Evolutionary conservation across 208 protist species (phyloP).

Genomic region (Leishmania gerbilli): DNA sequence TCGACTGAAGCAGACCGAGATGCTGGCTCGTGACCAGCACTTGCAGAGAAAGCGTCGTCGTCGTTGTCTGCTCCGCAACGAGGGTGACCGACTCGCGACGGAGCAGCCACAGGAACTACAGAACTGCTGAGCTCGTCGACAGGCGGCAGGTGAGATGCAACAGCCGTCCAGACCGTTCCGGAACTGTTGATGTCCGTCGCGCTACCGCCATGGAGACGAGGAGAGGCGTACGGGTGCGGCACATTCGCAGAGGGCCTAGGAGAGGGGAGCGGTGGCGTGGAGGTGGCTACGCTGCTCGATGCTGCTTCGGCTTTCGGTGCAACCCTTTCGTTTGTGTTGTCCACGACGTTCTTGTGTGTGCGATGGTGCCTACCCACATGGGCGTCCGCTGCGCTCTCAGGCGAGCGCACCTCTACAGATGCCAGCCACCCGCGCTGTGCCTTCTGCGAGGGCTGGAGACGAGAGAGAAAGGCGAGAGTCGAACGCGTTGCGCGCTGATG

Average conservation of each 20-base stretch:
- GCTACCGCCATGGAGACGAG: background rate
- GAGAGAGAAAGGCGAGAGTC: constrained; percentile 16
- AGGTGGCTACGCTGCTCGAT: background rate
- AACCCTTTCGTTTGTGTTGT: background rate
- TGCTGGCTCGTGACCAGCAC: background rate
- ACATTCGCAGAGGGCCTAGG: background rate
- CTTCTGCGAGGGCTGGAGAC: background rate
- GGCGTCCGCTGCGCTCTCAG: background rate
- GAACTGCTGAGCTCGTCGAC: background rate
- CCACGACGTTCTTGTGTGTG: background rate
- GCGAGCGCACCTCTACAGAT: background rate
- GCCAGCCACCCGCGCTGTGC: background rate
- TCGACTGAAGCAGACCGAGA: background rate
- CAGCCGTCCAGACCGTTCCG: background rate
- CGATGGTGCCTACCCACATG: background rate
- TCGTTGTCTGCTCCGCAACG: background rate
- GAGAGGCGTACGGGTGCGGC: constrained; percentile 1
- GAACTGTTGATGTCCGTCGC: background rate
- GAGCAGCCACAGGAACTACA: background rate
- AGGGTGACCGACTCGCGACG: background rate
- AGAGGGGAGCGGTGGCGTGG: background rate
- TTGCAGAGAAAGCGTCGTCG: background rate
- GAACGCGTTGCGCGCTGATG: constrained; percentile 14
- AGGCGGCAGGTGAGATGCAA: background rate
- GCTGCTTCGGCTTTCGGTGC: background rate